These are phyloP conservation scores for Lodderomyces orthopsilosis DNA, from an alignment of 1,139 yeast species.

Conservation along the genomic window DNA sequence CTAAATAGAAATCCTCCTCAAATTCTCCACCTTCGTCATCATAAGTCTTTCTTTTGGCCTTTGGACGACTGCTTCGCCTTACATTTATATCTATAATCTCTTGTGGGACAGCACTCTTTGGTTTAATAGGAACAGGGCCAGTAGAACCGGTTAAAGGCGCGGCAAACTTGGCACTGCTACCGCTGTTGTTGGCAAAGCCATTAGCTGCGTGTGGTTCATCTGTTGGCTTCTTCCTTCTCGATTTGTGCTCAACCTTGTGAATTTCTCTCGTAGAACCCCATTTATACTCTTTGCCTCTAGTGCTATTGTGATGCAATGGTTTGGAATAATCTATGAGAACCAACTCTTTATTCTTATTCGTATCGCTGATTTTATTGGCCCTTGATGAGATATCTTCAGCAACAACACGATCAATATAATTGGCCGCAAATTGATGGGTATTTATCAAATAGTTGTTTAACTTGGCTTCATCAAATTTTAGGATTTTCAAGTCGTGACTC, in stretches of 20 bases:
- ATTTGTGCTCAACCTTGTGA: constrained; percentile 15
- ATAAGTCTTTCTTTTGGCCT: constrained; percentile 12
- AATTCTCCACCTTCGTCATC: constrained; percentile 11
- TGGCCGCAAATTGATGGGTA: constrained; percentile 27
- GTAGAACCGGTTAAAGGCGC: neutral
- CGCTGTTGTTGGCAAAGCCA: constrained; percentile 9
- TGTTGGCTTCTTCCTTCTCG: constrained; percentile 13
- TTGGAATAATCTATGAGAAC: constrained; percentile 15
- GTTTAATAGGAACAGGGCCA: constrained; percentile 11
- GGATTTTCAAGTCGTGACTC: constrained; percentile 26
- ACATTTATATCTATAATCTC: constrained; percentile 7
- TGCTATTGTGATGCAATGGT: constrained; percentile 19
- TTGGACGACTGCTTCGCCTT: constrained; percentile 14
- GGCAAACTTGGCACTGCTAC: constrained; percentile 4
- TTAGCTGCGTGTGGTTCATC: constrained; percentile 5
- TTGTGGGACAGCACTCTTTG: constrained; percentile 5
- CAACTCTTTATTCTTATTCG: constrained; percentile 18
- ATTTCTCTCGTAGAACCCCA: constrained; percentile 33
- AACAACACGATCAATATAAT: constrained; percentile 36
- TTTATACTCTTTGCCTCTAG: constrained; percentile 28
- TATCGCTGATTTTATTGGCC: constrained; percentile 18
- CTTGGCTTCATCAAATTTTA: constrained; percentile 29
- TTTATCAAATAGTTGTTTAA: constrained; percentile 24
- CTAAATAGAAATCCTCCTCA: constrained; percentile 5
- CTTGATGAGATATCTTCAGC: constrained; percentile 34